Conservation (phyloP, 2,329 filamentous ascomycete species). For the Botrytis hyacinthi region DNA sequence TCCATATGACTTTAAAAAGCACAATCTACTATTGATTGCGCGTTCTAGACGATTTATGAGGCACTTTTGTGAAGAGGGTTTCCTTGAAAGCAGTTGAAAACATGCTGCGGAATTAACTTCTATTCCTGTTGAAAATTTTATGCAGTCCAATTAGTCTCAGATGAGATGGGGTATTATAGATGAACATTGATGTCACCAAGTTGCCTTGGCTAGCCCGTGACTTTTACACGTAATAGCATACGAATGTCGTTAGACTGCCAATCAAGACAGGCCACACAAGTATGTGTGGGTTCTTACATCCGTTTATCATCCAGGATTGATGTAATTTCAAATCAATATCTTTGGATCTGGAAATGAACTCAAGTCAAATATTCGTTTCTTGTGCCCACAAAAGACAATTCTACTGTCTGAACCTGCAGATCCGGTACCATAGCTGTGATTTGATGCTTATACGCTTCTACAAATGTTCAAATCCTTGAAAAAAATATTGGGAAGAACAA, state of each 20-base stretch:
- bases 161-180: not conserved
- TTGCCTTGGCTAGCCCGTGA: not conserved
- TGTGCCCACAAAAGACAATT: not conserved
- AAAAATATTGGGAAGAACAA: not conserved
- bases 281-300: not conserved
- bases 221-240: not conserved
- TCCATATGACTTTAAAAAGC: not conserved
- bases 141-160: not conserved
- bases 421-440: not conserved
- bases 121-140: not conserved
- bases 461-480: not conserved
- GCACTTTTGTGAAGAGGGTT: not conserved
- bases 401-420: not conserved
- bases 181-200: not conserved
- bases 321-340: not conserved
- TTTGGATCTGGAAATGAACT: not conserved
- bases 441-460: conserved; percentile 18
- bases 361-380: not conserved
- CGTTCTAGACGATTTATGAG: not conserved
- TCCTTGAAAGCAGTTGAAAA: not conserved
- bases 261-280: not conserved
- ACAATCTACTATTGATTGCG: not conserved
- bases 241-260: not conserved
- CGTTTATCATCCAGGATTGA: not conserved
- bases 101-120: not conserved